Percentiles rank a stretch among this genome's conserved stretches.
Conservation (phyloP, 1,284 basidiomycete species). For the Chondrostereum purpureum region DNA sequence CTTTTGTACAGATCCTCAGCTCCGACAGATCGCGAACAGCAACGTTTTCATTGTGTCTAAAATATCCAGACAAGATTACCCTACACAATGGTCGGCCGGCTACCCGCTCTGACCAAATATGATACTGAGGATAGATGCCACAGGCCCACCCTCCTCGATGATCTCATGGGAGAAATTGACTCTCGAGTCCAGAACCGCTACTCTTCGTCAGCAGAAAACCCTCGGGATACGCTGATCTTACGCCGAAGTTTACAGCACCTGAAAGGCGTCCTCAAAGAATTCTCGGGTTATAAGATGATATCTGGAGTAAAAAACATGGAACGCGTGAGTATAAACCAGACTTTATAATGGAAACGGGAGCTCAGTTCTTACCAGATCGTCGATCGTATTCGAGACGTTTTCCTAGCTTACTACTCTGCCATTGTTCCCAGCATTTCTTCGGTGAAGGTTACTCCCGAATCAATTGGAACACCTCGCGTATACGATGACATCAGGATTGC, state of each 20-base stretch:
- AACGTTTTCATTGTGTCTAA: conserved; percentile 66
- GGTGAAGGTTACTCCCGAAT: conserved; percentile 29
- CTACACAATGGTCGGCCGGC: conserved; percentile 49
- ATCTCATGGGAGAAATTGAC: conserved; percentile 52
- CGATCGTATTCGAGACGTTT: conserved; percentile 39
- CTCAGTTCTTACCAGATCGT: conserved; percentile 44
- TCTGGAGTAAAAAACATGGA: conserved; percentile 60
- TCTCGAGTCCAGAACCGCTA: conserved; percentile 44
- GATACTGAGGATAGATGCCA: conserved; percentile 3
- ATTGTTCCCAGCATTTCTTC: conserved; percentile 42
- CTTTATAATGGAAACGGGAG: conserved; percentile 1
- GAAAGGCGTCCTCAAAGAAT: conserved; percentile 62
- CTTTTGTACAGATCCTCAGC: conserved; percentile 8
- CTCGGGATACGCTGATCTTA: conserved; percentile 44
- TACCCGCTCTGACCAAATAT: too few species aligned
- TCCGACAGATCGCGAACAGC: conserved; percentile 59
- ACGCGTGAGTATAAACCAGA: conserved; percentile 30
- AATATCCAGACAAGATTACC: conserved; percentile 68
- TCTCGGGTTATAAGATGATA: conserved; percentile 60
- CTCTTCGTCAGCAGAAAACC: conserved; percentile 31
- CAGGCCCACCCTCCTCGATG: conserved; percentile 59
- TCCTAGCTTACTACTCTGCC: conserved; percentile 55
- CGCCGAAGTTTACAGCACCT: conserved; percentile 56
- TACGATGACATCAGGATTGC: conserved; percentile 51
- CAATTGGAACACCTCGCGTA: conserved; percentile 26